Evolutionary conservation across 331 rosid genomes (phyloP).

Genomic region (Dryas integrifolia): DNA sequence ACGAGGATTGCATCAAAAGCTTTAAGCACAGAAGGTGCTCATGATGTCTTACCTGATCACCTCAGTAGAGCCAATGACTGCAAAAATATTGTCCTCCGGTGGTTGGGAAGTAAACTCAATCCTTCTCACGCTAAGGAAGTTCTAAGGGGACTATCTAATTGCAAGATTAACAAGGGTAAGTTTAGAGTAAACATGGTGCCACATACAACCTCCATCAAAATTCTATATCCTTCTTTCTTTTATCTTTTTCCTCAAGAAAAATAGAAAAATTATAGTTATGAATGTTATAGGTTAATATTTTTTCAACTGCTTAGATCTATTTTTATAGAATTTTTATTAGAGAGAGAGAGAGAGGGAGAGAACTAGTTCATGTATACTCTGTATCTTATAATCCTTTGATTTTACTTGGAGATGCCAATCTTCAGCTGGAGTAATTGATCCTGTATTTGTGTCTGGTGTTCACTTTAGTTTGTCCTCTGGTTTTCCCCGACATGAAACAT

Average conservation of each 20-base stretch:
- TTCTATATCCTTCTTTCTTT: neutral
- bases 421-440: conserved; percentile 13
- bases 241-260: neutral
- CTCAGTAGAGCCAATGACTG: conserved; percentile 58
- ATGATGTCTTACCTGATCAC: conserved; percentile 53
- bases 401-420: conserved; percentile 19
- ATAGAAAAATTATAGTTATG: neutral
- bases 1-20: conserved; percentile 60
- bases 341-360: neutral
- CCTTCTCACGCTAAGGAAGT: conserved; percentile 69
- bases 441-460: conserved; percentile 10
- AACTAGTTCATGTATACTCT: neutral
- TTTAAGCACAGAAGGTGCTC: conserved; percentile 47
- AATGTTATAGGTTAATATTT: neutral
- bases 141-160: conserved; percentile 84
- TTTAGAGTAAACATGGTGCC: neutral
- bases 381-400: neutral
- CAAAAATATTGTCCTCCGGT: conserved; percentile 67
- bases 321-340: neutral
- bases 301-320: neutral
- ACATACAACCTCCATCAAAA: neutral
- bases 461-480: conserved; percentile 74
- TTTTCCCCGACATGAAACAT: conserved; percentile 63
- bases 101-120: conserved; percentile 85
- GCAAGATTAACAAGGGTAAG: conserved; percentile 75